Percentiles rank a stretch among this genome's conserved stretches.
Conservation (phyloP, 2,329 filamentous ascomycete species). For the Colletotrichum eleusines region DNA sequence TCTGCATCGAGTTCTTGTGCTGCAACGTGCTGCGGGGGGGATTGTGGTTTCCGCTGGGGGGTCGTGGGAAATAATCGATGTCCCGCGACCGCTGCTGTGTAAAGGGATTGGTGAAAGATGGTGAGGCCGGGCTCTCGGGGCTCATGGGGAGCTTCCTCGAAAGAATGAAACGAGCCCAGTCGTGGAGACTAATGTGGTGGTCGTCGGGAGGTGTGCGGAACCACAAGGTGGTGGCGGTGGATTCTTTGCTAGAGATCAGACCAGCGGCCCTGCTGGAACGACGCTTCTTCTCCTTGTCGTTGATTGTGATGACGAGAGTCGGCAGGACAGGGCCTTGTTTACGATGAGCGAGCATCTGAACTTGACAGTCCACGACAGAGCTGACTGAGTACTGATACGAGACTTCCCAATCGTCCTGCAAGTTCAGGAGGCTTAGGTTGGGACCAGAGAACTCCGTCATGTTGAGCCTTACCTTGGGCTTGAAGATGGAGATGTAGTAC, state of each 20-base stretch:
- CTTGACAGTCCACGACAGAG: conserved; percentile 67
- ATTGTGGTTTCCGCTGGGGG: conserved; percentile 57
- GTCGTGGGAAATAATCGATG: conserved; percentile 57
- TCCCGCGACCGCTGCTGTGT: conserved; percentile 53
- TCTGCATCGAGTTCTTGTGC: conserved; percentile 63
- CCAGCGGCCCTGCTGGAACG: conserved; percentile 73
- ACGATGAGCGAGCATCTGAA: conserved; percentile 70
- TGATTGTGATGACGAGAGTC: conserved; percentile 69
- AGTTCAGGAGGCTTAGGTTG: conserved; percentile 39
- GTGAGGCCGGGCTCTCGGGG: conserved; percentile 66
- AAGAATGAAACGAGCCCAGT: conserved; percentile 70
- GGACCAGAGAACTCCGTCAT: conserved; percentile 24
- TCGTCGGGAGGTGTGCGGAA: conserved; percentile 69
- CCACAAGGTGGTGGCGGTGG: conserved; percentile 62
- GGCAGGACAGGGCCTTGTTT: conserved; percentile 71
- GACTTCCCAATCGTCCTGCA: conserved; percentile 66
- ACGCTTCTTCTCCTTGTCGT: conserved; percentile 72
- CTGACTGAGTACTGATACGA: conserved; percentile 65
- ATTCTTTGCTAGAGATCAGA: conserved; percentile 65
- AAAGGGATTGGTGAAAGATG: conserved; percentile 66
- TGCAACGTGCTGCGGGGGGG: conserved; percentile 55
- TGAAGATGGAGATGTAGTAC: conserved; percentile 66
- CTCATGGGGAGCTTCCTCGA: conserved; percentile 59
- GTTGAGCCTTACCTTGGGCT: conserved; percentile 61
- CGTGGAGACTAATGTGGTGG: conserved; percentile 63